Percentiles rank a stretch among this genome's conserved stretches.
Evolutionary conservation across 768 basidiomycete genomes (phyloP).

Genomic region (Strobilomyces dryophilus): DNA sequence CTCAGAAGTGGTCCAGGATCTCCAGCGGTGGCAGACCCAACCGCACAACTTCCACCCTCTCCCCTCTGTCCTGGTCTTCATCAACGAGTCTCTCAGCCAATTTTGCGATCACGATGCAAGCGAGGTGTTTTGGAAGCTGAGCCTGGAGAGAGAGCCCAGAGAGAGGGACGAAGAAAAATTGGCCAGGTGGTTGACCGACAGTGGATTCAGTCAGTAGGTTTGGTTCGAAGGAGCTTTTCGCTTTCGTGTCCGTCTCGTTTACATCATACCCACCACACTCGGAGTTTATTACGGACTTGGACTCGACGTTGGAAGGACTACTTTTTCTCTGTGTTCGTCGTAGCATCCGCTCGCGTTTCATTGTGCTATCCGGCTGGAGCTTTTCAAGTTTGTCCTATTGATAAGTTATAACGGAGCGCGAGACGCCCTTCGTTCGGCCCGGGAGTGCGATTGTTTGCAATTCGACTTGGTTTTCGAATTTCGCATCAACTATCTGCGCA

Average conservation of each 20-base stretch:
- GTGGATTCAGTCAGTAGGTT: conserved; percentile 32
- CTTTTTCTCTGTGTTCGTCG: neutral
- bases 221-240: neutral
- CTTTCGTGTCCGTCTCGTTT: neutral
- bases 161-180: conserved; percentile 52
- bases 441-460: neutral
- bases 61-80: conserved; percentile 39
- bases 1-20: conserved; percentile 54
- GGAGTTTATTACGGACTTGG: conserved; percentile 6
- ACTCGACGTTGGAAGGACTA: neutral
- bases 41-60: conserved; percentile 52
- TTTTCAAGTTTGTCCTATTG: neutral
- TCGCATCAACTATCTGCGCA: neutral
- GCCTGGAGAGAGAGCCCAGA: conserved; percentile 48
- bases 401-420: neutral
- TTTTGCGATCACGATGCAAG: conserved; percentile 31
- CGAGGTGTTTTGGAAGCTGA: conserved; percentile 42
- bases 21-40: conserved; percentile 52
- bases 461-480: neutral
- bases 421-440: neutral
- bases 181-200: conserved; percentile 37
- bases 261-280: neutral
- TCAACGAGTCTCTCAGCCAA: conserved; percentile 38
- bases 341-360: neutral
- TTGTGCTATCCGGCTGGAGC: neutral